Evolutionary conservation across 192 early-diverging fungal species (phyloP).

Genomic region (Thamnidium elegans): DNA sequence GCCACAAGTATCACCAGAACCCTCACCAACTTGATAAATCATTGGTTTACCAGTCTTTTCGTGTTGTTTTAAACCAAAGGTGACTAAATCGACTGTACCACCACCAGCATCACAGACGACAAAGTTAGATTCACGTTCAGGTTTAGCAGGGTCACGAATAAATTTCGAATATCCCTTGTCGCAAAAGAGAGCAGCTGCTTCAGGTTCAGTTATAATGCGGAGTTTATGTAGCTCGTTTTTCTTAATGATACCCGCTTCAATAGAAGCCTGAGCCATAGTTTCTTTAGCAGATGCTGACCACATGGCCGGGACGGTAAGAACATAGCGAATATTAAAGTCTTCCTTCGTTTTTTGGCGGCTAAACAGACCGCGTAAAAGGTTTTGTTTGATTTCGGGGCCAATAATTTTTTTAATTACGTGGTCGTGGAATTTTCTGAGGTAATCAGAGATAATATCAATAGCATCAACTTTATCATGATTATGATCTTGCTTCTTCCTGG

Average conservation of each 20-base stretch:
- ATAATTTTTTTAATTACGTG: constrained; percentile 30
- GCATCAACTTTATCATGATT: background rate
- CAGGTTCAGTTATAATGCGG: constrained; percentile 37
- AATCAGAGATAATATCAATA: constrained; percentile 51
- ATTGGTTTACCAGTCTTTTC: constrained; percentile 3
- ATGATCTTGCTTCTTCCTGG: background rate
- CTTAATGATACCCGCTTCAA: constrained; percentile 40
- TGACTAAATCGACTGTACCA: constrained; percentile 52
- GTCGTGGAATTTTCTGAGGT: constrained; percentile 40
- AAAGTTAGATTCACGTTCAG: constrained; percentile 41
- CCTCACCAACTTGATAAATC: constrained; percentile 48
- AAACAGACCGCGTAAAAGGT: no score
- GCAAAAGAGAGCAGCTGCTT: constrained; percentile 51
- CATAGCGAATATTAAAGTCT: constrained; percentile 37
- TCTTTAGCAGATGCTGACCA: constrained; percentile 47
- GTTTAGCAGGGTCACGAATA: constrained; percentile 37
- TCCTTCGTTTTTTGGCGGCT: no score
- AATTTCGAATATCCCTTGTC: constrained; percentile 44
- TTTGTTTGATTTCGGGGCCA: no score
- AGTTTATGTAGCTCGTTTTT: constrained; percentile 41
- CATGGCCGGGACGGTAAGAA: constrained; percentile 51
- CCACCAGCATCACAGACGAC: constrained; percentile 55
- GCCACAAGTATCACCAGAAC: constrained; percentile 51
- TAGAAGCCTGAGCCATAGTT: constrained; percentile 45
- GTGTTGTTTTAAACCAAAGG: constrained; percentile 2